Percentiles rank a stretch among this genome's conserved stretches.
These are phyloP conservation scores for Spathaspora gorwiae DNA, from an alignment of 805 yeast genomes.

Conservation along the genomic window DNA sequence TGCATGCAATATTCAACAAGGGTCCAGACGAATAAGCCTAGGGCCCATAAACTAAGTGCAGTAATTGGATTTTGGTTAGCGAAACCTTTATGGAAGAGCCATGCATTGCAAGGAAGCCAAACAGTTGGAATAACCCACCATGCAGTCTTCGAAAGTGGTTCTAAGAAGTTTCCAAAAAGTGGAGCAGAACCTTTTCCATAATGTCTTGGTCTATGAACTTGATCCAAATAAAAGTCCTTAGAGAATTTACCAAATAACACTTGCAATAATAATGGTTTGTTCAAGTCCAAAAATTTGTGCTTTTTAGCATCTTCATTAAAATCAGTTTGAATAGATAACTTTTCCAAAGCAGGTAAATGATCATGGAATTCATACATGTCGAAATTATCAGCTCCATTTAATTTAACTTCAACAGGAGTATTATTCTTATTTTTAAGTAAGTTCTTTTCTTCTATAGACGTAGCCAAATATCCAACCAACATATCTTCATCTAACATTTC, in stretches of 20 bases:
- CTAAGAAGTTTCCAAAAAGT: conserved; percentile 88
- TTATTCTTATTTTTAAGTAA: conserved; percentile 57
- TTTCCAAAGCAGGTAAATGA: conserved; percentile 68
- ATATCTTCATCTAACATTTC: conserved; percentile 80
- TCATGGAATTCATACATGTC: conserved; percentile 46
- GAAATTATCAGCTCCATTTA: conserved; percentile 16
- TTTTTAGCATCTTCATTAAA: conserved; percentile 61
- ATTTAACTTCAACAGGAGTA: conserved; percentile 54
- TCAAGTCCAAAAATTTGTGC: conserved; percentile 84
- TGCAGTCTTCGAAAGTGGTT: conserved; percentile 85
- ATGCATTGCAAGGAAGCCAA: conserved; percentile 82
- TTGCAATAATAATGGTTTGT: conserved; percentile 76
- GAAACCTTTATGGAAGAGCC: conserved; percentile 56
- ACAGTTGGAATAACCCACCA: conserved; percentile 89
- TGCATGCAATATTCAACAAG: conserved; percentile 83
- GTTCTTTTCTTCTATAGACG: conserved; percentile 69
- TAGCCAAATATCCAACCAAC: conserved; percentile 79
- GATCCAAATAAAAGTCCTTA: conserved; percentile 89
- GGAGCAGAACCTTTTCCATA: conserved; percentile 97
- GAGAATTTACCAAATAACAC: conserved; percentile 70
- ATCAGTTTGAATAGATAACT: conserved; percentile 76
- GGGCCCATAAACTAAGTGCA: conserved; percentile 55
- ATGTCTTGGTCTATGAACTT: conserved; percentile 96
- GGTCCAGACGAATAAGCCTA: conserved; percentile 94
- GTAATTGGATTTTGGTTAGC: conserved; percentile 40